Percentiles rank a stretch among this genome's conserved stretches.
Conservation (phyloP, 495 filamentous ascomycete genomes). For the Staphylotrichum tortipilum region DNA sequence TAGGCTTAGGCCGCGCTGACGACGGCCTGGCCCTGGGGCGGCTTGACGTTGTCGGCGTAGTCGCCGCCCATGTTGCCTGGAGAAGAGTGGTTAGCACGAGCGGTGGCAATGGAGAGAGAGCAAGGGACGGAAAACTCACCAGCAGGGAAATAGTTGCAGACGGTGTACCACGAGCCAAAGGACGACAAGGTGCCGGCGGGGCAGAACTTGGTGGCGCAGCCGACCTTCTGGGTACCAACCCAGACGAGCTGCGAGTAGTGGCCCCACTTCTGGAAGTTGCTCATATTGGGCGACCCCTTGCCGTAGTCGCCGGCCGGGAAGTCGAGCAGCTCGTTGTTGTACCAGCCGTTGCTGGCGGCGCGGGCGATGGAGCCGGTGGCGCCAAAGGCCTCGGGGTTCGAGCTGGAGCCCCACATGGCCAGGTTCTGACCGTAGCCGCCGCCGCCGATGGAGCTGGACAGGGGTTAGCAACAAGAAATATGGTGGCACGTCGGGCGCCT, state of each 20-base stretch:
- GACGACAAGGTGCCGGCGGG: conserved; percentile 36
- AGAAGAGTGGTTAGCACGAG: conserved; percentile 19
- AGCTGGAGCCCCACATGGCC: conserved; percentile 36
- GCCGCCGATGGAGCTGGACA: conserved; percentile 39
- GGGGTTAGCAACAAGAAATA: conserved; percentile 4
- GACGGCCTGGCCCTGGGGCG: conserved; percentile 35
- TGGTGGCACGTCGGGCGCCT: not conserved
- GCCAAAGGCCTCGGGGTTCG: conserved; percentile 21
- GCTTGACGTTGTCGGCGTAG: conserved; percentile 56
- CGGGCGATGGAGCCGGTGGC: conserved; percentile 43
- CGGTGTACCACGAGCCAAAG: conserved; percentile 50
- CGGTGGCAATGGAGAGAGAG: not conserved
- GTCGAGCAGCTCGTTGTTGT: conserved; percentile 62
- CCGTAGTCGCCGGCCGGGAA: conserved; percentile 35
- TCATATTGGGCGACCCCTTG: conserved; percentile 42
- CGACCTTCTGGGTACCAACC: conserved; percentile 60
- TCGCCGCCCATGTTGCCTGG: conserved; percentile 59
- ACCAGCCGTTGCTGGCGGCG: conserved; percentile 70
- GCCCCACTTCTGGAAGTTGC: conserved; percentile 61
- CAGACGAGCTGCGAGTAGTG: conserved; percentile 92
- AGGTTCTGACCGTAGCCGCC: conserved; percentile 84
- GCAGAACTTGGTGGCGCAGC: conserved; percentile 59
- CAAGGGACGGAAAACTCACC: conserved; percentile 36
- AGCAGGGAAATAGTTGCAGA: conserved; percentile 80
- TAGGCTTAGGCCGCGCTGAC: conserved; percentile 4